Evolutionary conservation across 768 basidiomycete genomes (phyloP).

Genomic region (Chiua virens): DNA sequence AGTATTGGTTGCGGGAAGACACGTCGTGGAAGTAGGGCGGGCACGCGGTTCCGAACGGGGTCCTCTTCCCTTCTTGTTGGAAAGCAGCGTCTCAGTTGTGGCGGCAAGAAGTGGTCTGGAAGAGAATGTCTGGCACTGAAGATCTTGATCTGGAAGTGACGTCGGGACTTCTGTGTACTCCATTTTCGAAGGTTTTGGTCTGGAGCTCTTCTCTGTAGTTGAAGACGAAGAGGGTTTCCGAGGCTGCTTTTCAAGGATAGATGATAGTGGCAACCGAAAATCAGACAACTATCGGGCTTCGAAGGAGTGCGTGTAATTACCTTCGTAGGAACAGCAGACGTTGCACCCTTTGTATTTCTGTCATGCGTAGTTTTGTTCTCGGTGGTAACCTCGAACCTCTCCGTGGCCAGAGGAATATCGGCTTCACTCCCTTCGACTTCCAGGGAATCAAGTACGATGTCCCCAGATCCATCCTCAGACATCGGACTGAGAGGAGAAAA

Average conservation of each 20-base stretch:
- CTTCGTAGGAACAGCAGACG: constrained; percentile 10
- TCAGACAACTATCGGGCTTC: neutral
- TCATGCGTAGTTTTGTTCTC: constrained; percentile 1
- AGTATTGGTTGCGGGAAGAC: constrained; percentile 4
- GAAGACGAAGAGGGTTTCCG: constrained; percentile 9
- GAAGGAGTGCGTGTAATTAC: constrained; percentile 10
- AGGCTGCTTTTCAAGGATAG: constrained; percentile 3
- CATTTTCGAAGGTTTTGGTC: constrained; percentile 11
- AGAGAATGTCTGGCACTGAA: constrained; percentile 12
- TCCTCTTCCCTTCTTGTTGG: constrained; percentile 6
- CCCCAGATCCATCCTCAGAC: constrained; percentile 21
- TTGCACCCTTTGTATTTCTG: constrained; percentile 4
- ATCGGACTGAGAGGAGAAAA: constrained; percentile 25
- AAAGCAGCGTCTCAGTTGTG: constrained; percentile 1
- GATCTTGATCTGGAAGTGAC: constrained; percentile 58
- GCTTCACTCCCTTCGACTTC: constrained; percentile 33
- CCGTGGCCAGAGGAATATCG: constrained; percentile 44
- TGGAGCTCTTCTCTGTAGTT: constrained; percentile 10
- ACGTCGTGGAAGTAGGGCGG: constrained; percentile 1
- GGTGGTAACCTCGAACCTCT: neutral
- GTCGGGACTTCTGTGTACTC: constrained; percentile 50
- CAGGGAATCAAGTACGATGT: constrained; percentile 29
- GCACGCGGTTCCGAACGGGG: constrained; percentile 1
- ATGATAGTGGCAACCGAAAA: constrained; percentile 1
- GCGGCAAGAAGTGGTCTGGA: constrained; percentile 6